Base-by-base conservation (phyloP, 2,329 filamentous ascomycete species). In the Aspergillus viridinutans region DNA sequence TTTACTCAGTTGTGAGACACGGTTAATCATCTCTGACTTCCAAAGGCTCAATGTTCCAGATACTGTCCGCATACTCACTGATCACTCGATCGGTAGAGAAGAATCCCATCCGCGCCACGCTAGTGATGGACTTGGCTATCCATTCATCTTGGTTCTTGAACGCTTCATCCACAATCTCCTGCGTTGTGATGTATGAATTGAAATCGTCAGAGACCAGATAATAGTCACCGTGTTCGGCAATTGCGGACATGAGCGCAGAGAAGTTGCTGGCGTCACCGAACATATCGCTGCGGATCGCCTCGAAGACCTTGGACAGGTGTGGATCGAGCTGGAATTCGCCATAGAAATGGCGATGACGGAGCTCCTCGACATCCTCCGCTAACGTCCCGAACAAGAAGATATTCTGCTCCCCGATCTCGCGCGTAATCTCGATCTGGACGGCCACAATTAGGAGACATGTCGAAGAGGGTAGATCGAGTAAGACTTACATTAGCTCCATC, bases 361-460 rank as follows among this genome's bases (percentile, higher is more conserved):
- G 86, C 64, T 97, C 93, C 68, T 97, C 94, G 43, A 99, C 94
- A 66, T 97, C 92, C 75, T 99, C 94, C 55, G 94, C 87, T 21
- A 99, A 84, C 73, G 93, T 96, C 59, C 94, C 94, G 72, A 99
- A 97, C 66, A 99, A 85, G 86, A 99, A 99, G 73, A 99, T 97
- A 78, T 97, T 97, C 72, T 91, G 87, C 71, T 97, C 92, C 68
- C 92, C 90, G 70, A 97, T 90, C 76, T 99, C 94, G 58, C 94
- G 91, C 3, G 94, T 97, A 72, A 97, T 97, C 80, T 97, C 92
- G 74, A 96, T 96, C 90, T 88, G 38, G n/a, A 54, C n/a, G 29
- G 42, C 60, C 52, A 53, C 29, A 32, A 20, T 50, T 48, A 50
- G 53, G 8, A 49, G 8, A 28, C 28, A 9, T 32, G 25, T 23